phyloP scores from a whole-genome alignment of 176 grass and related monocot species.

The Phyllostachys edulis region DNA sequence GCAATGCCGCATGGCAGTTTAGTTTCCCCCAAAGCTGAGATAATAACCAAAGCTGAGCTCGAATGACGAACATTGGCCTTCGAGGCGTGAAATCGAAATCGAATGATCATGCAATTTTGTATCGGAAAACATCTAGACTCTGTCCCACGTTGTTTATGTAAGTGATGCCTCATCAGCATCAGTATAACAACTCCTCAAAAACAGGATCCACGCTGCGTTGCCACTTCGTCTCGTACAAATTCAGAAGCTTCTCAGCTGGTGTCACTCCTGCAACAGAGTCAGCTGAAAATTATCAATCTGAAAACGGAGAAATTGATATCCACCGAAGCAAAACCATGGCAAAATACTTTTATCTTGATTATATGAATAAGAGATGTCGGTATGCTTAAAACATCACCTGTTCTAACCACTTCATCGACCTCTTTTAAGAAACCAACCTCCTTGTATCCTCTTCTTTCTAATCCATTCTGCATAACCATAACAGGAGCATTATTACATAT shows the following conservation, averaged over 20 bases:
- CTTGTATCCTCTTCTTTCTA: slow-evolving; percentile 99
- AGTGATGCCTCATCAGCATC: slow-evolving; percentile 13
- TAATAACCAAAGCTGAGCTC: neutral
- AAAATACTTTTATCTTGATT: neutral
- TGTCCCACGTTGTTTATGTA: neutral
- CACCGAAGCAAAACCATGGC: neutral
- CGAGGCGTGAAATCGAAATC: neutral
- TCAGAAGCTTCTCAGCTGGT: slow-evolving; percentile 82
- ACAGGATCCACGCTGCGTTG: slow-evolving; percentile 67
- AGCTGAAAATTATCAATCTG: neutral
- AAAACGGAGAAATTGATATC: neutral
- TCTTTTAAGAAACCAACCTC: slow-evolving; percentile 91
- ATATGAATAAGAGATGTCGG: neutral
- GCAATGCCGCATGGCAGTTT: neutral
- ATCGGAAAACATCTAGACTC: slow-evolving; percentile 16
- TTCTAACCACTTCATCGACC: slow-evolving; percentile 66
- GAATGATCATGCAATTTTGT: neutral
- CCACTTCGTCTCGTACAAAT: slow-evolving; percentile 86
- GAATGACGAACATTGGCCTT: neutral
- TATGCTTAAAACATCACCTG: slow-evolving; percentile 39
- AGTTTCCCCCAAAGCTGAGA: neutral
- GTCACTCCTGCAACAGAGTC: slow-evolving; percentile 63
- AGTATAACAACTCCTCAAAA: slow-evolving; percentile 80
- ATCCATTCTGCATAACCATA: slow-evolving; percentile 66
- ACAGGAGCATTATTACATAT: slow-evolving; percentile 15